Conservation (phyloP, 1,284 basidiomycete genomes). For the Chalciporus sp. region DNA sequence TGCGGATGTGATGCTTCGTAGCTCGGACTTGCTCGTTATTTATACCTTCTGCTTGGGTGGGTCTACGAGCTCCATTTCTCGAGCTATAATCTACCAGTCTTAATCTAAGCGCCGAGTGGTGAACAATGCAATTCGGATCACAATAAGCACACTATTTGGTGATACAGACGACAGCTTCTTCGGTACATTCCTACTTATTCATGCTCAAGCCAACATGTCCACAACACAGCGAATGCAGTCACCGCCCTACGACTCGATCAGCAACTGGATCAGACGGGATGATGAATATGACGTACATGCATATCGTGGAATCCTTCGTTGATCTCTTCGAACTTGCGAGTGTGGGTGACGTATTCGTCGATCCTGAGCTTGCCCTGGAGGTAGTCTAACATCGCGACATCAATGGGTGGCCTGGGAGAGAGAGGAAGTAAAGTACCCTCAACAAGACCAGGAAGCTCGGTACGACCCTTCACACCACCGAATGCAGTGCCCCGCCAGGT, state of each 20-base stretch:
- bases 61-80: background rate
- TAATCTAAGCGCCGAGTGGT: background rate
- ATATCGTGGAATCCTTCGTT: conserved; percentile 93
- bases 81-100: background rate
- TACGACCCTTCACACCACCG: conserved; percentile 97
- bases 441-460: conserved; percentile 89
- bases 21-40: conserved; percentile 5
- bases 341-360: conserved; percentile 90
- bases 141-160: background rate
- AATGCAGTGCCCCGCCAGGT: conserved; percentile 97
- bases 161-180: conserved; percentile 4
- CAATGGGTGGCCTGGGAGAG: background rate
- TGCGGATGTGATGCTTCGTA: conserved; percentile 15
- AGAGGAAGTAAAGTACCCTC: conserved; percentile 51
- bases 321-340: conserved; percentile 75
- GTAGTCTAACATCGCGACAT: conserved; percentile 54
- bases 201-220: conserved; percentile 59
- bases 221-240: conserved; percentile 94
- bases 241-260: conserved; percentile 56
- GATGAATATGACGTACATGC: conserved; percentile 71
- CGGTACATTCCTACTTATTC: background rate
- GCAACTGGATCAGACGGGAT: background rate
- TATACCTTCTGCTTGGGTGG: background rate
- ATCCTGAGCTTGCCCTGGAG: conserved; percentile 76
- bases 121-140: background rate